These are phyloP conservation scores for Hericium erinaceus DNA, from an alignment of 768 basidiomycete species.

Conservation along the genomic window DNA sequence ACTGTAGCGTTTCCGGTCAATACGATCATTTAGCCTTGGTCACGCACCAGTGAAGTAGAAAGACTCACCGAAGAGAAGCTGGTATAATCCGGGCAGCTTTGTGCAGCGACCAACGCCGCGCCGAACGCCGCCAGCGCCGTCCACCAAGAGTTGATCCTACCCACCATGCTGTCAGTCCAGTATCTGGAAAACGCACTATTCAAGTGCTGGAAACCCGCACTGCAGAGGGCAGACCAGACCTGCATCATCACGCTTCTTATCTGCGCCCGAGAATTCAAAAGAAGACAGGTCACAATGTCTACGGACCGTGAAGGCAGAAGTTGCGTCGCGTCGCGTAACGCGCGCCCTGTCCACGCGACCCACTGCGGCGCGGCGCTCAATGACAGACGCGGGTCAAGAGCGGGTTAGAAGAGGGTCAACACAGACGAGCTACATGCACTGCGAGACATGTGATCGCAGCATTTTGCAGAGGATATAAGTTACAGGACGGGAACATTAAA, in stretches of 20 bases:
- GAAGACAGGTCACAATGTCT: background rate
- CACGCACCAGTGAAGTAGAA: background rate
- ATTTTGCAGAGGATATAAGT: too few relatives aligned
- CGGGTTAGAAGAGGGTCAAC: background rate
- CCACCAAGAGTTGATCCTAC: slow-evolving; percentile 14
- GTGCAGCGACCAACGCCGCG: slow-evolving; percentile 16
- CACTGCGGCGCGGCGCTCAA: background rate
- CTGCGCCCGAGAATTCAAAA: background rate
- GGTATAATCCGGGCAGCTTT: slow-evolving; percentile 52
- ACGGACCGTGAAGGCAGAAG: background rate
- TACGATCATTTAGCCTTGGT: background rate
- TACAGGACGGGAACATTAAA: too few relatives aligned
- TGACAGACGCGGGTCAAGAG: background rate
- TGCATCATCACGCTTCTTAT: background rate
- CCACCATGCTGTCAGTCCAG: slow-evolving; percentile 14
- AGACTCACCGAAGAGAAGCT: slow-evolving; percentile 42
- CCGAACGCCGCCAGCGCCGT: slow-evolving; percentile 17
- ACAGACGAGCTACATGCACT: background rate
- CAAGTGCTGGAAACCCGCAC: background rate
- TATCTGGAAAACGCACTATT: slow-evolving; percentile 3
- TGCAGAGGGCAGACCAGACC: too few relatives aligned
- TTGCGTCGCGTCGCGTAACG: background rate
- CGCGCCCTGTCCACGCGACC: background rate
- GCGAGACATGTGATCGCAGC: background rate
- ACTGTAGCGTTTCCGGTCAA: slow-evolving; percentile 23